Base-by-base conservation (phyloP, 805 yeast genomes). In the Blastobotrys peoriensis region DNA sequence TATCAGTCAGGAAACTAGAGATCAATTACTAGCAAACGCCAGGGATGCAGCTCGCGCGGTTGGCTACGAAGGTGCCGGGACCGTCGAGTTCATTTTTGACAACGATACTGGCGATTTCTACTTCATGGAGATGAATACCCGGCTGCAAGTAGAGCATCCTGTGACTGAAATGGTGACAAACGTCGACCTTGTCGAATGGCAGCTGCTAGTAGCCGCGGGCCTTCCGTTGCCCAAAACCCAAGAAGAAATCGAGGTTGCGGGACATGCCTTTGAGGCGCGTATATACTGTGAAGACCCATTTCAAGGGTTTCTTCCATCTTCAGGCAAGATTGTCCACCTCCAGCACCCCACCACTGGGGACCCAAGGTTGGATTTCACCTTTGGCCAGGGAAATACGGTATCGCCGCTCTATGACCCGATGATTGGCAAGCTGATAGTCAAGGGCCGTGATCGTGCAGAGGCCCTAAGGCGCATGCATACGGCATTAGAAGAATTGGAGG, bases 131-230 rank as follows among this genome's bases (percentile, higher is more conserved):
- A 77, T 75, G 59, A 75, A 75, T 55, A 78, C 80, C 17, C 67
- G 80, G 47, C 69, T 75, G 46, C 80, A 75, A 56, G 80, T 75
- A 19, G 80, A 75, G 60, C 80, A 75, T 52, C 78, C 79, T 5
- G 73, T 75, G 44, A 74, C 80, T 22, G 80, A 75, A 57, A 70
- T 69, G 70, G 78, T 74, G 20, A 71, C 76, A 21, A 76, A 76
- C 3, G 68, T 71, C 43, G 80, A 75, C 56, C 65, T 75, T 53
- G 79, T 75, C 4, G 79, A 74, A 57, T 74, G 78, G 79, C 64
- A 59, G 50, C 48, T 60, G 22, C 57, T 57, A 15, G 58, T 59
- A 6, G 64, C 63, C 17, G 61, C 61, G 5, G 64, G 63, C 10
- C 50, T 54, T 47, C 63, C 62, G n/a, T 48, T 58, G 19, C 63